Percentiles rank a stretch among this genome's conserved stretches.
These are phyloP conservation scores for Sicyos edulis DNA, from an alignment of 306 rosid species.

Conservation along the genomic window DNA sequence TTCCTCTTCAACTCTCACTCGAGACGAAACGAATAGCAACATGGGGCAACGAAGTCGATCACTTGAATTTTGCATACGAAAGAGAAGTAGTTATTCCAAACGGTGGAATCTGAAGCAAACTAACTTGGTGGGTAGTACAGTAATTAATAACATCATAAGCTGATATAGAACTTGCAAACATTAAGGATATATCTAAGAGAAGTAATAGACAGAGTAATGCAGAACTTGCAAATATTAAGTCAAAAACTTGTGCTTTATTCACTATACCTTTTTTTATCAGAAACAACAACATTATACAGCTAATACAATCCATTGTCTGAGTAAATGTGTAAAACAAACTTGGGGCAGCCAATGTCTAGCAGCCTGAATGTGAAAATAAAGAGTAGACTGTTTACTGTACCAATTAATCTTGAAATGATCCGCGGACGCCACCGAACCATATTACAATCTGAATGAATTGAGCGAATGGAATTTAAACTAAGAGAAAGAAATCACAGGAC, in stretches of 20 bases:
- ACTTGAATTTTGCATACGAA: constrained; percentile 46
- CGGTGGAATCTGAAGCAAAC: not conserved
- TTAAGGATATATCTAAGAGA: constrained; percentile 1
- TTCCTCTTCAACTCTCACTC: constrained; percentile 46
- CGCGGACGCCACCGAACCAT: constrained; percentile 4
- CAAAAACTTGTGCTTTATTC: constrained; percentile 21
- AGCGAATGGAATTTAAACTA: constrained; percentile 17
- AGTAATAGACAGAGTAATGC: not conserved
- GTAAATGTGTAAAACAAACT: constrained; percentile 20
- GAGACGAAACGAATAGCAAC: constrained; percentile 46
- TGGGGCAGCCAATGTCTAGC: constrained; percentile 15
- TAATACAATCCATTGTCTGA: constrained; percentile 18
- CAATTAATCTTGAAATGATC: constrained; percentile 21
- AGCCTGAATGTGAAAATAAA: constrained; percentile 19
- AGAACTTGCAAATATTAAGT: constrained; percentile 1
- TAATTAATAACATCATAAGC: no score
- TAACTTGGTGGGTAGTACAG: no score
- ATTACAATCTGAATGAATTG: constrained; percentile 17
- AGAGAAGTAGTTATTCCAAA: constrained; percentile 43
- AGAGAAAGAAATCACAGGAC: constrained; percentile 11
- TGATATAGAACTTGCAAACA: no score
- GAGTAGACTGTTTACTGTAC: constrained; percentile 22
- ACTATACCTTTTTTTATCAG: constrained; percentile 9
- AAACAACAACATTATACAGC: constrained; percentile 19
- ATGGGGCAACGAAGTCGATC: constrained; percentile 51